A percentile compares a stretch with the other conserved stretches of the same genome.
phyloP scores from a whole-genome alignment of 345 rosid species.

The sweet orange (Citrus sinensis) region DNA sequence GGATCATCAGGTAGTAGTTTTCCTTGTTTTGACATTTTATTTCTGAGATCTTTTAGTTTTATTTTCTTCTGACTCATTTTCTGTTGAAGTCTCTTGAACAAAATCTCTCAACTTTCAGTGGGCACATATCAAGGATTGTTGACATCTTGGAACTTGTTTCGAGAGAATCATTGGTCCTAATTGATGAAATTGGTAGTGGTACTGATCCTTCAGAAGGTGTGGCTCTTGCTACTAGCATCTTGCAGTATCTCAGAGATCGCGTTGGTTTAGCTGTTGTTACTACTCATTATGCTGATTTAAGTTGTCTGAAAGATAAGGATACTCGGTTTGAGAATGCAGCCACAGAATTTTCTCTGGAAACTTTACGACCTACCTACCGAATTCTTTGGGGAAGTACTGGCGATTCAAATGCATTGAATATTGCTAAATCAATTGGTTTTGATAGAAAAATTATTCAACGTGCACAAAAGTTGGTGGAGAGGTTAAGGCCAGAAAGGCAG shows the following conservation, averaged over 20 bases:
- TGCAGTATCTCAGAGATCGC: constrained; percentile 55
- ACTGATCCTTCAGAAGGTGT: constrained; percentile 98
- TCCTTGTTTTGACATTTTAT: constrained; percentile 18
- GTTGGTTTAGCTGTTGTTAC: constrained; percentile 75
- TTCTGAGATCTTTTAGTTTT: constrained; percentile 17
- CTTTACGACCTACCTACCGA: constrained; percentile 73
- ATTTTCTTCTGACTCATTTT: constrained; percentile 40
- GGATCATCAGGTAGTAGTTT: constrained; percentile 80
- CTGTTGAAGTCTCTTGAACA: constrained; percentile 82
- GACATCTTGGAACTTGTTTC: constrained; percentile 68
- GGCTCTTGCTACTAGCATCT: constrained; percentile 77
- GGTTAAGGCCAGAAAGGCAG: constrained; percentile 67
- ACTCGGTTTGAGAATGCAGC: constrained; percentile 80
- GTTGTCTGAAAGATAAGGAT: constrained; percentile 73
- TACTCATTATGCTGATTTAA: constrained; percentile 88
- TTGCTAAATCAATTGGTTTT: constrained; percentile 82
- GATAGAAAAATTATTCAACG: constrained; percentile 51
- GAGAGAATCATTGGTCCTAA: constrained; percentile 74
- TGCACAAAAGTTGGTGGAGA: constrained; percentile 72
- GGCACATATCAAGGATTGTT: constrained; percentile 71
- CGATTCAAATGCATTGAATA: constrained; percentile 76
- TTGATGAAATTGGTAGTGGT: constrained; percentile 94
- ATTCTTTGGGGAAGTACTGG: constrained; percentile 88
- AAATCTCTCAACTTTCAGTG: constrained; percentile 90
- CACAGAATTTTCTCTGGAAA: constrained; percentile 86